Conservation (phyloP, 2,329 filamentous ascomycete species). For the Cladosporium sp. region DNA sequence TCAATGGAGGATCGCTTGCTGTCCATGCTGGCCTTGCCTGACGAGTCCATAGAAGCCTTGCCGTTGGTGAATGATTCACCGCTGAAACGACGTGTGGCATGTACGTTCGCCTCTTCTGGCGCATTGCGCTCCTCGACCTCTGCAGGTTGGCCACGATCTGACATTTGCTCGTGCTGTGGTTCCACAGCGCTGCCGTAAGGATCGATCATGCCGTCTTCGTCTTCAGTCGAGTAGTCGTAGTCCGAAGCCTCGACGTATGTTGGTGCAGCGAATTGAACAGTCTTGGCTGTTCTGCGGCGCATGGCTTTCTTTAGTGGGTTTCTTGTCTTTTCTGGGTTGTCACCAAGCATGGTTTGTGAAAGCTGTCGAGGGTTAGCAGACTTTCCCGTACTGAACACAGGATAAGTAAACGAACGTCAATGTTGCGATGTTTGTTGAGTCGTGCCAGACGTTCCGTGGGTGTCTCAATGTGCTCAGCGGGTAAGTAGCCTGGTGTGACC, state of each 20-base stretch:
- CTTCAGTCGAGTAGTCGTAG: constrained; percentile 78
- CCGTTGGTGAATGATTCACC: constrained; percentile 13
- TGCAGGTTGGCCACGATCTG: constrained; percentile 22
- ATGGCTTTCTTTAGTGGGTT: constrained; percentile 83
- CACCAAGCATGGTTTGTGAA: constrained; percentile 69
- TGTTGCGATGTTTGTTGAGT: constrained; percentile 96
- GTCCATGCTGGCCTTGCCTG: constrained; percentile 15
- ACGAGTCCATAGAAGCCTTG: constrained; percentile 11
- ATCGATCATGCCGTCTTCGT: constrained; percentile 34
- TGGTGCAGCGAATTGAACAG: constrained; percentile 78
- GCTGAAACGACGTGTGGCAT: constrained; percentile 19
- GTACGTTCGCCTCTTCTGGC: constrained; percentile 21
- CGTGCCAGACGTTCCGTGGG: constrained; percentile 91
- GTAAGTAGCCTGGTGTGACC: constrained; percentile 73
- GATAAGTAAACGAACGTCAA: constrained; percentile 68
- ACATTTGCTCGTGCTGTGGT: constrained; percentile 22
- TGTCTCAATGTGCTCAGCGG: constrained; percentile 97
- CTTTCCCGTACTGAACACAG: neutral
- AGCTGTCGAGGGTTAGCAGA: constrained; percentile 50
- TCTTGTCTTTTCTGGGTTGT: constrained; percentile 76
- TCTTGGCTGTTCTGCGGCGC: constrained; percentile 78
- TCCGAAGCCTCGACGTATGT: constrained; percentile 89
- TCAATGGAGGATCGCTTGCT: constrained; percentile 26
- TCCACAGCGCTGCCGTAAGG: constrained; percentile 27
- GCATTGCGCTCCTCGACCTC: constrained; percentile 26